These are phyloP conservation scores for Keithomyces neogunnii DNA, from an alignment of 2,329 filamentous ascomycete genomes.

Conservation along the genomic window DNA sequence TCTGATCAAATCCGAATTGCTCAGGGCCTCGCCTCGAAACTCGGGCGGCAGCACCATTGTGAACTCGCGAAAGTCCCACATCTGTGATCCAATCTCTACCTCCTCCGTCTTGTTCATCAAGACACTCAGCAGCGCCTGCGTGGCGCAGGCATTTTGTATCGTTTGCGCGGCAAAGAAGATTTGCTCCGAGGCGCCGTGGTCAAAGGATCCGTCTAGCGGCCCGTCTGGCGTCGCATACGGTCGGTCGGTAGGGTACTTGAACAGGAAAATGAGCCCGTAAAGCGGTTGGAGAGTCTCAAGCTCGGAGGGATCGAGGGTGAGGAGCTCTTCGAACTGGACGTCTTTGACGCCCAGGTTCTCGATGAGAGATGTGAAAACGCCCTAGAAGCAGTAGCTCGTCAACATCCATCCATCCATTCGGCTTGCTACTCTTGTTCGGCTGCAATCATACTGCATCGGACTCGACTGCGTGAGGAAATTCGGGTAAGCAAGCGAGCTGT, in stretches of 20 bases:
- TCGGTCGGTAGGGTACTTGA: slow-evolving; percentile 80
- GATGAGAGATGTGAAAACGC: slow-evolving; percentile 95
- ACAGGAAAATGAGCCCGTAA: slow-evolving; percentile 97
- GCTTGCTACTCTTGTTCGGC: background rate
- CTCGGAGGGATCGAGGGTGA: slow-evolving; percentile 73
- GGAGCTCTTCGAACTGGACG: slow-evolving; percentile 94
- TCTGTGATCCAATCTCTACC: slow-evolving; percentile 62
- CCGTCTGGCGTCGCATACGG: slow-evolving; percentile 50
- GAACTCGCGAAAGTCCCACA: slow-evolving; percentile 80
- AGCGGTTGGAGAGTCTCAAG: slow-evolving; percentile 66
- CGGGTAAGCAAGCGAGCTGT: slow-evolving; percentile 2
- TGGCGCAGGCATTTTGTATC: slow-evolving; percentile 97
- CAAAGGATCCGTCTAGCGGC: slow-evolving; percentile 75
- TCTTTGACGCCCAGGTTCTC: slow-evolving; percentile 83
- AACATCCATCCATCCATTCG: background rate
- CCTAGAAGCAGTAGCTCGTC: slow-evolving; percentile 32
- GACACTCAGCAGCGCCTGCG: slow-evolving; percentile 86
- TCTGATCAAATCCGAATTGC: slow-evolving; percentile 60
- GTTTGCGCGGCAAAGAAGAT: slow-evolving; percentile 96
- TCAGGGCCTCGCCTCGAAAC: slow-evolving; percentile 51
- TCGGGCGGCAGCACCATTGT: slow-evolving; percentile 75
- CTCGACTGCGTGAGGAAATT: slow-evolving; percentile 51
- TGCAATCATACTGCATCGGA: slow-evolving; percentile 71
- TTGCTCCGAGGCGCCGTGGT: slow-evolving; percentile 62
- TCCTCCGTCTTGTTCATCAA: slow-evolving; percentile 72